Percentiles rank a stretch among this genome's conserved stretches.
phyloP scores from a whole-genome alignment of 257 asterid genomes.

The Nicotiana tomentosiformis region DNA sequence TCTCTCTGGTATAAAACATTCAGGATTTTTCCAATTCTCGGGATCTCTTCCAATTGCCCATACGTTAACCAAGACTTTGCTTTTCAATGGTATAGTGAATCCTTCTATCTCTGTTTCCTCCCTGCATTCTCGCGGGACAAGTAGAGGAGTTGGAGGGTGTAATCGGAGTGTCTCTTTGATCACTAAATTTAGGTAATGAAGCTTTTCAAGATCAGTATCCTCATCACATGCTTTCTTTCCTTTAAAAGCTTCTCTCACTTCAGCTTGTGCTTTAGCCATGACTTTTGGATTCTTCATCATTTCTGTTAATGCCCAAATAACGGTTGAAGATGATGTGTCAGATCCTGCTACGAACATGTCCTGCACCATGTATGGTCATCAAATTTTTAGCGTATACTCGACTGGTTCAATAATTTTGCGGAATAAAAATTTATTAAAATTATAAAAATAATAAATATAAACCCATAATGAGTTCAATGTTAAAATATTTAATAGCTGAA shows the following conservation, averaged over 20 bases:
- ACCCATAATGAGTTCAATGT: too few relatives aligned
- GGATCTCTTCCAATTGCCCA: conserved; percentile 25
- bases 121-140: conserved; percentile 14
- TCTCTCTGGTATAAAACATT: conserved; percentile 16
- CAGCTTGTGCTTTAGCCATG: neutral
- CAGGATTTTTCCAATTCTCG: neutral
- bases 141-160: conserved; percentile 6
- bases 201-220: neutral
- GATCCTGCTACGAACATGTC: conserved; percentile 11
- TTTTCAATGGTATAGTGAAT: neutral
- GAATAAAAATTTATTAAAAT: too few relatives aligned
- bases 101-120: conserved; percentile 7
- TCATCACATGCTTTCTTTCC: conserved; percentile 3
- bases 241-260: neutral
- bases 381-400: neutral
- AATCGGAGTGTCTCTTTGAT: neutral
- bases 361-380: neutral
- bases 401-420: too few relatives aligned
- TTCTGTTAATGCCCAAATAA: conserved; percentile 12
- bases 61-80: conserved; percentile 11
- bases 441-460: too few relatives aligned
- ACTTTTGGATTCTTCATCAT: neutral
- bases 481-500: too few relatives aligned
- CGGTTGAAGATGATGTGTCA: conserved; percentile 7
- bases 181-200: neutral